Base-by-base conservation (phyloP, 306 rosid species). In the Trifolium dubium region DNA sequence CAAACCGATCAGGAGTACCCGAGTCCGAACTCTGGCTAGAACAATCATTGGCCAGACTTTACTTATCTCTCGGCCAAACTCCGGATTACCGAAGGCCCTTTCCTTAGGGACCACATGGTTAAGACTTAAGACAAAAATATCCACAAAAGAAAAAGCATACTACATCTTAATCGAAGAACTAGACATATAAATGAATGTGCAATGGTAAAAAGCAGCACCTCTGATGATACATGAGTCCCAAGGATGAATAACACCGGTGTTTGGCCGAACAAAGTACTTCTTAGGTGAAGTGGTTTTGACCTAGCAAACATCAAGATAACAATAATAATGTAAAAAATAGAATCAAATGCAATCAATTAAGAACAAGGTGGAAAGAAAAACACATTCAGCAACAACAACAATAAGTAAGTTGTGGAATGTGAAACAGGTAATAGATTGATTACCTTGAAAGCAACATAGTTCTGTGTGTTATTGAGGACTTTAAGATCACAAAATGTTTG, bases 251-350 rank as follows among this genome's bases (percentile, higher is more conserved):
- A 94, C 86, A 55, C 99, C 97, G 5, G 92, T 87, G 82, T 94
- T 94, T 35, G 99, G 99, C 58, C 99, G 94, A 67, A 94, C 99
- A 23, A 92, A 94, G 86, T 92, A 94, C 87, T 86, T 94, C 84
- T 92, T 94, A 4, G 99, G 99, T 2, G 99, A 94, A 79, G 99
- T 94, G 50, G 99, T 92, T 88, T 94, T 94, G 82, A 94, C 99
- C 99, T 94, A 78, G 14, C n/a, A 81, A 81, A 35, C 28, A 82
- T 34, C 1, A 17, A 79, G 53, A 3, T 55, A 69, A n/a, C n/a
- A n/a, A 43, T 43, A 2, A 2, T 9, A n/a, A 75, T 17, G 12
- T 7, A 54, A 46, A 46, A 37, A 34, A 63, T 54, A 10, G 43
- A 74, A 80, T 60, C 4, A 40, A 54, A 43, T 14, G 23, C 77